A percentile compares a stretch with the other conserved stretches of the same genome.
Evolutionary conservation across 768 basidiomycete species (phyloP).

Genomic region (Dacryopinax primogenitus): DNA sequence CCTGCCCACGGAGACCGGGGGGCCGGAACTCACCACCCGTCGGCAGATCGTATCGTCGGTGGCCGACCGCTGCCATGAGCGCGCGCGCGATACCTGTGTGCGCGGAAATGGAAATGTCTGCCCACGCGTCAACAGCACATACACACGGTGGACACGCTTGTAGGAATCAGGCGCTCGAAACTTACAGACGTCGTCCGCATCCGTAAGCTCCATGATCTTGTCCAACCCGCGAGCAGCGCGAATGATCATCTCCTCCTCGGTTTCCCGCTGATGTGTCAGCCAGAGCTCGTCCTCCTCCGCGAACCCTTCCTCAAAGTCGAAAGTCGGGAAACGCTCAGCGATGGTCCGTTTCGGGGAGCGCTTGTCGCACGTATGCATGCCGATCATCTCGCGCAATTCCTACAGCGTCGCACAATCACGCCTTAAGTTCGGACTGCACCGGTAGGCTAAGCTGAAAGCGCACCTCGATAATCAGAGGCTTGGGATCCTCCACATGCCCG

Average conservation of each 20-base stretch:
- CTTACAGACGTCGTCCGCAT: constrained; percentile 32
- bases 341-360: constrained; percentile 42
- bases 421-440: background rate
- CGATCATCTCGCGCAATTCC: constrained; percentile 55
- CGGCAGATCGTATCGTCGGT: constrained; percentile 36
- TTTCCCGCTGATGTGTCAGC: constrained; percentile 44
- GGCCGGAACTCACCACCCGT: constrained; percentile 46
- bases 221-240: constrained; percentile 45
- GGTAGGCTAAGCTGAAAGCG: background rate
- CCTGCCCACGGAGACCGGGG: background rate
- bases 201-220: constrained; percentile 34
- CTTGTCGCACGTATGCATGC: constrained; percentile 60
- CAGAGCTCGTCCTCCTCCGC: constrained; percentile 53
- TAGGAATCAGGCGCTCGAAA: constrained; percentile 12
- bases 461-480: constrained; percentile 46
- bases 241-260: constrained; percentile 31
- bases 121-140: background rate
- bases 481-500: constrained; percentile 22
- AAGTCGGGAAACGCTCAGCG: constrained; percentile 36
- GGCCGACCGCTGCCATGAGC: constrained; percentile 38
- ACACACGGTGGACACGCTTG: background rate
- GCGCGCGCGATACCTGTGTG: constrained; percentile 52
- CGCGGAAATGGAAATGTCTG: constrained; percentile 55
- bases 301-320: constrained; percentile 44
- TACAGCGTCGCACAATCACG: constrained; percentile 21